phyloP scores from a whole-genome alignment of 2,329 filamentous ascomycete species.

The Aschersonia sp. region DNA sequence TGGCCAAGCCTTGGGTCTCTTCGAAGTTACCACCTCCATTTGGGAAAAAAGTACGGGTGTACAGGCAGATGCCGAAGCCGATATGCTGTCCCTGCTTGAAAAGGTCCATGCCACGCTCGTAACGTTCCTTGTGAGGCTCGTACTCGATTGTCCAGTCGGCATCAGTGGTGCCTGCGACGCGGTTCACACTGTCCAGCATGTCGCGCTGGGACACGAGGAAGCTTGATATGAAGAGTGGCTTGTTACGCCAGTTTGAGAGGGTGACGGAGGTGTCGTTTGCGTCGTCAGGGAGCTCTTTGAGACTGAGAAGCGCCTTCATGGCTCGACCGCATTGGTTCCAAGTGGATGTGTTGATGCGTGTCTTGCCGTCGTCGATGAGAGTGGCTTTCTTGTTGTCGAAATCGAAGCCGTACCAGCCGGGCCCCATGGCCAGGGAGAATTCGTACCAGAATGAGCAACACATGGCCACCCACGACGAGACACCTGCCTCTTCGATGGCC shows the following conservation, averaged over 20 bases:
- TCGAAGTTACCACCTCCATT: constrained; percentile 24
- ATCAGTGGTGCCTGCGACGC: constrained; percentile 40
- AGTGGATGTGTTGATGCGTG: constrained; percentile 25
- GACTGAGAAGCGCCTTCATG: constrained; percentile 31
- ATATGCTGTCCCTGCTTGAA: constrained; percentile 22
- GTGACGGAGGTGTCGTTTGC: constrained; percentile 12
- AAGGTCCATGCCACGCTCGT: constrained; percentile 24
- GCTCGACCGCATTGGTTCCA: constrained; percentile 39
- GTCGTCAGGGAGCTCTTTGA: constrained; percentile 30
- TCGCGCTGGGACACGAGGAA: constrained; percentile 48
- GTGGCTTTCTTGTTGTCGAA: constrained; percentile 22
- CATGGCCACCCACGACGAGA: constrained; percentile 29
- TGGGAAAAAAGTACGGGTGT: constrained; percentile 37
- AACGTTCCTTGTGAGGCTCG: constrained; percentile 2
- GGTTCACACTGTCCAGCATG: constrained; percentile 46
- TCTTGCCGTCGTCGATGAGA: constrained; percentile 39
- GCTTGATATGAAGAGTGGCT: constrained; percentile 34
- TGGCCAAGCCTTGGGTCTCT: constrained; percentile 22
- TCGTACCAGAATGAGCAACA: constrained; percentile 43
- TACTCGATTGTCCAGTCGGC: constrained; percentile 45
- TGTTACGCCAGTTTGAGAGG: constrained; percentile 28
- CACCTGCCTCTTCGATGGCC: constrained; percentile 23
- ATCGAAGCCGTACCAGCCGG: constrained; percentile 32
- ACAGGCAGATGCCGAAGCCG: constrained; percentile 37
- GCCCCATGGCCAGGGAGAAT: constrained; percentile 26